Base-by-base conservation (phyloP, 1,284 basidiomycete species). In the Ganoderma boninense region DNA sequence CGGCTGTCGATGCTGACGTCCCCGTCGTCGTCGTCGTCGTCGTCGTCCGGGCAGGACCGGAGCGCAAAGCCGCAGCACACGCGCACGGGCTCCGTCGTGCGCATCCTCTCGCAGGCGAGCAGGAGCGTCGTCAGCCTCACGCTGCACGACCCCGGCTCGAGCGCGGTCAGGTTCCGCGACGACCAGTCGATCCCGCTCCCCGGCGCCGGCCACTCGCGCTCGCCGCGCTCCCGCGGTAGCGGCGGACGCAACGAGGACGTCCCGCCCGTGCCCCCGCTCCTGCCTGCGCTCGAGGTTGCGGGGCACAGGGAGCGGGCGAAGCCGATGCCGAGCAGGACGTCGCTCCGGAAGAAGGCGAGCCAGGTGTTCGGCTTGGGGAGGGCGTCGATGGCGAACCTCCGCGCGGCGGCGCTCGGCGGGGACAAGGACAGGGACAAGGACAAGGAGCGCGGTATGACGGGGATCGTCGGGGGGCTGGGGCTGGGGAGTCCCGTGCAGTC, bases 341-440 rank as follows among this genome's bases (percentile, higher is more conserved):
- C 70, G 13, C 66, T 74, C 14, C 59, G 68, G 65, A 72, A 74
- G 70, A 74, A 74, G 64, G 73, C 73, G 49, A 74, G 73, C 57
- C 73, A 74, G 67, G 68, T 74, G 23, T 74, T 74, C 57, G 71
- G 69, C 64, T 64, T 74, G 35, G 66, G 70, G 54, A 69, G 63
- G 60, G 70, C 70, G 38, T 71, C 70, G 3, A 67, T 72, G 32
- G 73, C 73, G 26, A 72, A 64, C 62, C 62, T 74, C 13, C 71
- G 71, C 38, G 66, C 72, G 1, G 70, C 72, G 29, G 69, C 73
- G 59, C 64, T 74, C 14, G 60, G 64, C 29, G 64, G 61, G 23
- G 59, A 23, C 42, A 43, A 29, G 10, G 43, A 49, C 13, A 26
- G 18, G 18, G 63, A 59, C 13, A 46, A 29, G 29, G 43, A 49